Conservation (phyloP, 2,329 filamentous ascomycete species). For the Plenodomus biglobosus region DNA sequence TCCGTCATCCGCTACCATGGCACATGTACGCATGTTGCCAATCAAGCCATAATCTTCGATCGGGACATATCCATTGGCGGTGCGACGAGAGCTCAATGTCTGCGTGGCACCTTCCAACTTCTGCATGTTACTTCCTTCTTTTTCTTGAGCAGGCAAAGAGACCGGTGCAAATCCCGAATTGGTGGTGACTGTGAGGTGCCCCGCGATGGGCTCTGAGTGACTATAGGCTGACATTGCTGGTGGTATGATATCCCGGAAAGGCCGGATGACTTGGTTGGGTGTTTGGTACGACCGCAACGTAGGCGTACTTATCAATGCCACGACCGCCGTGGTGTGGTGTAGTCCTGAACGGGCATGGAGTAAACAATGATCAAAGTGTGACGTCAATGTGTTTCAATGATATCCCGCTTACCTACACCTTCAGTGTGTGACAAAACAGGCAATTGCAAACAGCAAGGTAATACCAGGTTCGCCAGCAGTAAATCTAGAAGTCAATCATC, state of each 20-base stretch:
- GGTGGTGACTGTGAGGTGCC: neutral
- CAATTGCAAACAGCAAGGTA: neutral
- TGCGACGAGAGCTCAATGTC: constrained; percentile 21
- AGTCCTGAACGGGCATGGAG: neutral
- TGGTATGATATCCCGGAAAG: neutral
- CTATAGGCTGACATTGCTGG: neutral
- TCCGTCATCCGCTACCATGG: constrained; percentile 26
- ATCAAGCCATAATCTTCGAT: constrained; percentile 75
- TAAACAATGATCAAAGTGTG: neutral
- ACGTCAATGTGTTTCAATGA: neutral
- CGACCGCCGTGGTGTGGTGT: neutral
- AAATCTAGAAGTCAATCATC: too few species aligned
- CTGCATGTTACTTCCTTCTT: neutral
- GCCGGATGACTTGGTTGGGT: neutral
- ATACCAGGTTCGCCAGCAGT: neutral
- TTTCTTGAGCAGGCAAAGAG: neutral
- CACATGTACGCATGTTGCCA: constrained; percentile 76
- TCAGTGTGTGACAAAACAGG: neutral
- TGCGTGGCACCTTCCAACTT: constrained; percentile 13
- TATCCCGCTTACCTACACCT: neutral
- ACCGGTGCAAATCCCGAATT: neutral
- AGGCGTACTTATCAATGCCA: neutral
- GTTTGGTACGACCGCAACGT: neutral
- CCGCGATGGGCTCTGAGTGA: neutral
- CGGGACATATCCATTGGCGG: constrained; percentile 33